Conservation (phyloP, 192 early-diverging fungal genomes). For the Rhizophagus clarus region DNA sequence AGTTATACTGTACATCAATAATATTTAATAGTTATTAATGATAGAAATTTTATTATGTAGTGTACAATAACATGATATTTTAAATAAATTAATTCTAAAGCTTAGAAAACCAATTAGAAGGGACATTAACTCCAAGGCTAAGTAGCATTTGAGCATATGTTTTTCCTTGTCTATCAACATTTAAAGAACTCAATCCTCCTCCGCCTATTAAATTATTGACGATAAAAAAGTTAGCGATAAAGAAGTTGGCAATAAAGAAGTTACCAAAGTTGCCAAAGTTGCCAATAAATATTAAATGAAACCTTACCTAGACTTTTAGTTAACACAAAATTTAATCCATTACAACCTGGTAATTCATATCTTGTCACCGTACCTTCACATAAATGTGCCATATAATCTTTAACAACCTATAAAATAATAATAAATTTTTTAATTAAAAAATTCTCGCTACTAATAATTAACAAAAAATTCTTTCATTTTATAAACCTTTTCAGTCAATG, state of each 20-base stretch:
- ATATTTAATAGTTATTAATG: too few species aligned
- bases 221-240: too few species aligned
- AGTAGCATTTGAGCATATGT: slow-evolving; percentile 68
- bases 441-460: not conserved
- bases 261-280: too few species aligned
- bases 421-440: not conserved
- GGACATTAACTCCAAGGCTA: slow-evolving; percentile 54
- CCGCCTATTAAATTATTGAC: slow-evolving; percentile 42
- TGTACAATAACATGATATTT: too few species aligned
- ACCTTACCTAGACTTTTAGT: slow-evolving; percentile 57
- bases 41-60: too few species aligned
- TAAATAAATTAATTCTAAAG: slow-evolving; percentile 30
- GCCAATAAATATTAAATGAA: slow-evolving; percentile 14
- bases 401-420: slow-evolving; percentile 36
- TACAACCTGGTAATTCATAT: slow-evolving; percentile 59
- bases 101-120: slow-evolving; percentile 41
- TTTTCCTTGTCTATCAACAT: slow-evolving; percentile 68
- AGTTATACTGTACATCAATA: too few species aligned
- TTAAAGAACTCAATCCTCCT: slow-evolving; percentile 61
- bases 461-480: not conserved
- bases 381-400: slow-evolving; percentile 61
- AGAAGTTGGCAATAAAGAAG: not conserved
- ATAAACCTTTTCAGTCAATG: slow-evolving; percentile 49
- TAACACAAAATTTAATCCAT: slow-evolving; percentile 65
- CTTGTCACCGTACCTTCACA: slow-evolving; percentile 59